Evolutionary conservation across 257 asterid genomes (phyloP), one percentile per base, ranked within the genome.

Genomic region (Plantago elongata): DNA sequence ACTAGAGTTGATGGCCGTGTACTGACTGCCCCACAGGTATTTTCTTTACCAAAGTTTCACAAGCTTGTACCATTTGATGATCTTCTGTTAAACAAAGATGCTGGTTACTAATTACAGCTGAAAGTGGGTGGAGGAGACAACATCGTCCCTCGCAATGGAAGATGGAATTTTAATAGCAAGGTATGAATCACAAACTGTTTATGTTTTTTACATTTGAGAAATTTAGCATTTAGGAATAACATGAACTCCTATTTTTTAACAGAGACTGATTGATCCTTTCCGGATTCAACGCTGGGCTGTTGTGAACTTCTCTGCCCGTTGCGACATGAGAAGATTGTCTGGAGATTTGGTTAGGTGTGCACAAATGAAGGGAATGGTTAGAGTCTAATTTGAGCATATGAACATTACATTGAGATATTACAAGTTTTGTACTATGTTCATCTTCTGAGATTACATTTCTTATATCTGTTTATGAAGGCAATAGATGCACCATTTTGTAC

Each of bases 91-190:
- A 10, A 54, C 40, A 22, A 22, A 52, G 27, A 37, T 54, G 43
- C 15, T 11, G 29, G 38, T 18, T 42, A 38, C 55, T 40, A 16
- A 48, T 51, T 63, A 37, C 75, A 88, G 94, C 61, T 88, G 73
- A 79, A 45, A 66, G 83, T 78, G 3, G 96, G 96, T 8, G 74
- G 60, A 7, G 78, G 76, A 6, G 85, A 74, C 37, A 76, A 71
- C 40, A 67, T 81, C 46, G 34, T 68, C 40, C 89, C 92, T 2
- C 74, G 79, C 4, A 77, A 72, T 29, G 96, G 94, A 13, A 72
- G 81, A 14, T 88, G 96, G 96, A 88, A 88, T 64, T 83, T 88
- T 63, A 88, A 88, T 45, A 70, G 77, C 29, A 85, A 81, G 91
- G 96, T 85, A n/a, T 11, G 12, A 7, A 54, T 54, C 59, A 76